Conservation (phyloP, 75 land plant genomes). For the Ceratopteris richardii region DNA sequence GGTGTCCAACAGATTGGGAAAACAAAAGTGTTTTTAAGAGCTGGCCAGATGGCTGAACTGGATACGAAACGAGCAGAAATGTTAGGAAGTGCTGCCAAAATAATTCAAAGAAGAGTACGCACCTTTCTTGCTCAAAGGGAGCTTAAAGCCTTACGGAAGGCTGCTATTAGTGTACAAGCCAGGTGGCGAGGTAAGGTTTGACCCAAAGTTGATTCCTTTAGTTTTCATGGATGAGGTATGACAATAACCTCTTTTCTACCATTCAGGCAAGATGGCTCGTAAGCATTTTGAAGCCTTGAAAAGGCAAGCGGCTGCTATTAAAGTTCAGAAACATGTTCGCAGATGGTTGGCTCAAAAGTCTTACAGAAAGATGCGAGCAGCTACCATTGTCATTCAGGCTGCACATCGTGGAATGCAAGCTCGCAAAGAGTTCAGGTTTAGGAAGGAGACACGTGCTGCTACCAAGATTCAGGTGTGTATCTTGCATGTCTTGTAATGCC, state of each 20-base stretch:
- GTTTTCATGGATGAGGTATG: too few relatives aligned
- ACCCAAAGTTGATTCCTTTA: too few relatives aligned
- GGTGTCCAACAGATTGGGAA: constrained; percentile 54
- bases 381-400: constrained; percentile 67
- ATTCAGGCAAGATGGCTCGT: constrained; percentile 65
- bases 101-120: constrained; percentile 84
- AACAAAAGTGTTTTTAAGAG: constrained; percentile 81
- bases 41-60: constrained; percentile 89
- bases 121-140: constrained; percentile 60
- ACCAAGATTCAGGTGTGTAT: constrained; percentile 74
- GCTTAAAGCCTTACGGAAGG: constrained; percentile 48
- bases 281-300: constrained; percentile 51
- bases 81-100: constrained; percentile 73
- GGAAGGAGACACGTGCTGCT: constrained; percentile 79
- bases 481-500: too few relatives aligned
- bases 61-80: constrained; percentile 74
- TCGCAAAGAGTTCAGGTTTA: constrained; percentile 65
- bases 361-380: constrained; percentile 37
- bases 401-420: constrained; percentile 89
- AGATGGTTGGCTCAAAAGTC: constrained; percentile 55
- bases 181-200: constrained; percentile 81
- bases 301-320: constrained; percentile 69
- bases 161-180: constrained; percentile 63
- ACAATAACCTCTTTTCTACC: too few relatives aligned
- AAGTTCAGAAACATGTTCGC: constrained; percentile 69